These are phyloP conservation scores for Monosporozyma aerobia DNA, from an alignment of 805 yeast species.

Conservation along the genomic window DNA sequence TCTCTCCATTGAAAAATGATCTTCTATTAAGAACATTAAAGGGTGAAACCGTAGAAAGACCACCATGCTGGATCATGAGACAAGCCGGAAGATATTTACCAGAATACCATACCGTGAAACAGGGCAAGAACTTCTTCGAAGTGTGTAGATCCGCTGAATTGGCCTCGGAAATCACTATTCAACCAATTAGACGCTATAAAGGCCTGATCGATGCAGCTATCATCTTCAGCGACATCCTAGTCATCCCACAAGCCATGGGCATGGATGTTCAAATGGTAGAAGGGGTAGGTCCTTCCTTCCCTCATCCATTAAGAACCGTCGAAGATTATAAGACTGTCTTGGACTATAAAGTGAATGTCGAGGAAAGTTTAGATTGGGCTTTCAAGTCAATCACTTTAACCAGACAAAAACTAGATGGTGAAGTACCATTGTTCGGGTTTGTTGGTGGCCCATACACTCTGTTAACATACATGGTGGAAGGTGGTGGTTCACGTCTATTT, in stretches of 20 bases:
- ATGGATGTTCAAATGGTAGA: conserved; percentile 90
- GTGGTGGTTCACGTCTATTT: conserved; percentile 89
- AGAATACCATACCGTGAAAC: conserved; percentile 86
- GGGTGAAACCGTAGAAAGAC: conserved; percentile 87
- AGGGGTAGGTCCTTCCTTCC: conserved; percentile 89
- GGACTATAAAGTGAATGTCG: conserved; percentile 57
- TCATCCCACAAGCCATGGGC: conserved; percentile 97
- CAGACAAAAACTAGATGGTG: conserved; percentile 74
- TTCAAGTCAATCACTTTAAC: conserved; percentile 87
- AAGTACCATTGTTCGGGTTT: conserved; percentile 91
- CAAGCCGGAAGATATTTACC: conserved; percentile 94
- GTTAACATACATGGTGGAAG: conserved; percentile 94
- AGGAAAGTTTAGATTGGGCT: conserved; percentile 84
- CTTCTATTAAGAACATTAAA: conserved; percentile 83
- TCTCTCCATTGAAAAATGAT: conserved; percentile 81
- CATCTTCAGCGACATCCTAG: conserved; percentile 89
- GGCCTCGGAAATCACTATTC: conserved; percentile 90
- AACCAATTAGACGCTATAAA: conserved; percentile 82
- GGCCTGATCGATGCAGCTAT: conserved; percentile 95
- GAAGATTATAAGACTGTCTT: conserved; percentile 51
- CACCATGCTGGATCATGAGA: conserved; percentile 97
- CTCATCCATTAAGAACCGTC: conserved; percentile 72
- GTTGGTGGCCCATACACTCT: conserved; percentile 98
- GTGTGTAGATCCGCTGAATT: conserved; percentile 92
- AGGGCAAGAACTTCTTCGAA: conserved; percentile 79